Evolutionary conservation across 2,329 filamentous ascomycete species (phyloP), one percentile per base, ranked within the genome.

Genomic region (Magnaporthiopsis rhizophila): DNA sequence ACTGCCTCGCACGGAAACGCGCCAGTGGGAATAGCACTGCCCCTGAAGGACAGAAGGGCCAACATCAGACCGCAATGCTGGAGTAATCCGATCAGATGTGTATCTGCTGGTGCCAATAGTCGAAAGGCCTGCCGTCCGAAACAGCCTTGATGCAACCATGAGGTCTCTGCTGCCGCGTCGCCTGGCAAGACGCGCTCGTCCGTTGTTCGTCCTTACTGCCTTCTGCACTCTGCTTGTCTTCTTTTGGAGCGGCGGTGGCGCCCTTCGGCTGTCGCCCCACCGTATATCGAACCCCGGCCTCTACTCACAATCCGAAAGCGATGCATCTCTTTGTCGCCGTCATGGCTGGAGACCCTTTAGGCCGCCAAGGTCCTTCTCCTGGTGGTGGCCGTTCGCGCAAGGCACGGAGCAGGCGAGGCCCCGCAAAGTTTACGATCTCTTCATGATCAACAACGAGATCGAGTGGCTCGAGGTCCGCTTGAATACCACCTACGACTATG

Each of bases 381-480:
- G 58, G 28, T 45, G 38, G 38, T n/a, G 45, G 45, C 45, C 45
- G 18, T 8, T 9, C 18, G 21, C 45, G 6, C 18, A 7, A 53
- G 21, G 8, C 18, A n/a, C 15, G 60, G 24, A 21, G 26, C n/a
- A 60, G 65, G 18, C 59, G 66, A n/a, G 67, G 34, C 38, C 56
- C 34, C 79, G 83, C 62, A 85, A 83, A 70, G 75, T 86, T 38
- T 86, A 85, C 71, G 86, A 89, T 70, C 76, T 89, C 1, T 78
- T 87, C 69, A 81, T 88, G 78, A 74, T 88, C 68, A 87, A 86
- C 68, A 82, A 79, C 3, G 86, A 89, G 74, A 77, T 89, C 15
- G 86, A 89, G 74, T 86, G 84, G 80, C 78, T 89, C 58, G 86
- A 89, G 72, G 83, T 89, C 61, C 83, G 85, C 13, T 76, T 89